Evolutionary conservation across 176 grass and related monocot genomes (phyloP).

Genomic region (Themeda triandra): DNA sequence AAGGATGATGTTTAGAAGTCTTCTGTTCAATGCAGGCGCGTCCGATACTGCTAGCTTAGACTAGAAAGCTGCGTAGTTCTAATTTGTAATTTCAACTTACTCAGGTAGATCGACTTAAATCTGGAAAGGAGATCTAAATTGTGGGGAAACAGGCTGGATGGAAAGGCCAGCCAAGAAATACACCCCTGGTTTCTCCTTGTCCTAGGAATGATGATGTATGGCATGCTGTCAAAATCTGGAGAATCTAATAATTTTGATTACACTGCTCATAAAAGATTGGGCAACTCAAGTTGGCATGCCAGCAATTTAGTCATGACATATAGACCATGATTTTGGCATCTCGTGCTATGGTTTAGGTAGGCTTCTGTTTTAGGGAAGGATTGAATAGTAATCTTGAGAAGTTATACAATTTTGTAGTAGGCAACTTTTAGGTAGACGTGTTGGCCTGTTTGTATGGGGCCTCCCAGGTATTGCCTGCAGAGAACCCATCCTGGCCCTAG

Average conservation of each 20-base stretch:
- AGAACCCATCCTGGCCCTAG: not conserved
- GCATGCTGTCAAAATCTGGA: slow-evolving; percentile 4
- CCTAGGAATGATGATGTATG: not conserved
- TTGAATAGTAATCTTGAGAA: not conserved
- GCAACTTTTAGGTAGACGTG: no score
- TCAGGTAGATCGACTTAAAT: no score
- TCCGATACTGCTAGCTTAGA: no score
- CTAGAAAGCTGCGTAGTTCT: no score
- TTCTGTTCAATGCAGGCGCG: no score
- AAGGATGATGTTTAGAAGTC: no score
- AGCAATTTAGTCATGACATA: no score
- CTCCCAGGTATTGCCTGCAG: not conserved
- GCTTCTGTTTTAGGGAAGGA: not conserved
- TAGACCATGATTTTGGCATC: not conserved
- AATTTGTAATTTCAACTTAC: no score
- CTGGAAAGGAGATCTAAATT: no score
- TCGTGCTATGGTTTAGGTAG: not conserved
- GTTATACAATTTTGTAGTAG: no score
- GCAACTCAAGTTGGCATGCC: not conserved
- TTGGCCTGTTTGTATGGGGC: not conserved
- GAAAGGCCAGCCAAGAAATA: no score
- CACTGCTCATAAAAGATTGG: slow-evolving; percentile 5
- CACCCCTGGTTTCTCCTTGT: not conserved
- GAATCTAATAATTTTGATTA: slow-evolving; percentile 6
- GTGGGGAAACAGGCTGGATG: no score